phyloP scores from a whole-genome alignment of 768 basidiomycete genomes.

The Mycena crocata region DNA sequence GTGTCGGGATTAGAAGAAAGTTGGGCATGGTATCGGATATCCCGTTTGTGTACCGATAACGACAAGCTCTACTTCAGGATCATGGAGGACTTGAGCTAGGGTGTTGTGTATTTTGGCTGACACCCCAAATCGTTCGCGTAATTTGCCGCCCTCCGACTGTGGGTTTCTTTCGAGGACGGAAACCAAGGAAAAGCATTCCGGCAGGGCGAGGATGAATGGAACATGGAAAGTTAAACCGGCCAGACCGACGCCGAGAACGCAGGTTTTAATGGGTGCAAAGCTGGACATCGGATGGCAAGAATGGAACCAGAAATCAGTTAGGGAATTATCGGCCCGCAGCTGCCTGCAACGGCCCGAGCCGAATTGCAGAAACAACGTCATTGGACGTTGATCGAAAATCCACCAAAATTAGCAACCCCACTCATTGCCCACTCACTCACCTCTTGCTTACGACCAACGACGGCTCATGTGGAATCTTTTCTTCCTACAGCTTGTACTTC shows the following conservation, averaged over 20 bases:
- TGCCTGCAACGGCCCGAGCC: too few relatives aligned
- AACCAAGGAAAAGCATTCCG: conserved; percentile 75
- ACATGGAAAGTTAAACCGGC: conserved; percentile 83
- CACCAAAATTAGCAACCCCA: not conserved
- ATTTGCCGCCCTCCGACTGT: conserved; percentile 66
- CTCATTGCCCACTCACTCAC: conserved; percentile 8
- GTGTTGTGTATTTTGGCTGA: conserved; percentile 67
- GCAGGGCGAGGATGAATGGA: conserved; percentile 81
- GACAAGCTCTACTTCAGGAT: conserved; percentile 74
- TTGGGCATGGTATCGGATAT: too few relatives aligned
- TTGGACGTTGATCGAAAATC: not conserved
- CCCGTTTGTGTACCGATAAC: conserved; percentile 57
- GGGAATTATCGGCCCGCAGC: not conserved
- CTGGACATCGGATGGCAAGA: not conserved
- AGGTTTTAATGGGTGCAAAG: conserved; percentile 68
- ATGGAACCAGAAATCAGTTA: not conserved
- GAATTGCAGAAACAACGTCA: not conserved
- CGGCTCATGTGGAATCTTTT: conserved; percentile 39
- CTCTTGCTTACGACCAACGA: conserved; percentile 14
- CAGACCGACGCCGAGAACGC: conserved; percentile 83
- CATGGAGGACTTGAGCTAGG: conserved; percentile 69
- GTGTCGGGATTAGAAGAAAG: not conserved
- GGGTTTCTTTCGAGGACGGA: conserved; percentile 85
- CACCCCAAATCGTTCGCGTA: conserved; percentile 73
- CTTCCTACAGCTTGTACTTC: conserved; percentile 41